Percentiles rank a stretch among this genome's conserved stretches.
Evolutionary conservation across 306 rosid genomes (phyloP).

Genomic region (Hippophae gyantsensis): DNA sequence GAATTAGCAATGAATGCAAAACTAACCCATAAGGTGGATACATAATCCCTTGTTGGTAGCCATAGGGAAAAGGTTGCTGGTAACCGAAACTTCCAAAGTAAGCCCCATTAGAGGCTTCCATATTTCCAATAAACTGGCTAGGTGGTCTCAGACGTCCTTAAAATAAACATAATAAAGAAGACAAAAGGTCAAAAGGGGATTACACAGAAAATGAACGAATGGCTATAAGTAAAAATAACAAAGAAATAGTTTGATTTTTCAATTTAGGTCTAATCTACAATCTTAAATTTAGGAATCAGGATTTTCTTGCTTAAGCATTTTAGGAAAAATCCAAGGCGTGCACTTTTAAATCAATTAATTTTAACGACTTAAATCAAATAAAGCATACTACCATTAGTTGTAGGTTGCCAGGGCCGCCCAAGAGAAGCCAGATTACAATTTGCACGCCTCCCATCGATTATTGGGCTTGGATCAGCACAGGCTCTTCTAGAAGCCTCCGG

Average conservation of each 20-base stretch:
- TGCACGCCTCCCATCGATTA: slow-evolving; percentile 91
- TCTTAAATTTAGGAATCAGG: too few species aligned
- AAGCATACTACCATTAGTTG: slow-evolving; percentile 43
- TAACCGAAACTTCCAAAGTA: slow-evolving; percentile 17
- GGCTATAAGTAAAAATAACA: too few species aligned
- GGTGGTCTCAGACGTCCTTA: slow-evolving; percentile 14
- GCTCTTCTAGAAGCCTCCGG: slow-evolving; percentile 94
- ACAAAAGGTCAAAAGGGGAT: background rate
- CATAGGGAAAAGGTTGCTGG: slow-evolving; percentile 17
- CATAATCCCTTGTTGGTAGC: slow-evolving; percentile 14
- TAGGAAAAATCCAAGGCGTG: too few species aligned
- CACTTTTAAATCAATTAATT: background rate
- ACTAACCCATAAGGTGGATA: slow-evolving; percentile 24
- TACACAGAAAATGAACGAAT: too few species aligned
- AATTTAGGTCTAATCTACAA: too few species aligned
- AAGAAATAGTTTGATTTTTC: too few species aligned
- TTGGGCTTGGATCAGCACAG: slow-evolving; percentile 76
- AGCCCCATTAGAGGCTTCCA: slow-evolving; percentile 13
- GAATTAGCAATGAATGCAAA: background rate
- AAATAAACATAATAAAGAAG: background rate
- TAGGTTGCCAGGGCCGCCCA: slow-evolving; percentile 68
- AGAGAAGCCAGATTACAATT: slow-evolving; percentile 94
- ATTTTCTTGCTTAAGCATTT: too few species aligned
- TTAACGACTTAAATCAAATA: background rate
- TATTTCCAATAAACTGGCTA: slow-evolving; percentile 5